Evolutionary conservation across 2,329 filamentous ascomycete species (phyloP), one percentile per base, ranked within the genome.

Genomic region (Fusarium citri): DNA sequence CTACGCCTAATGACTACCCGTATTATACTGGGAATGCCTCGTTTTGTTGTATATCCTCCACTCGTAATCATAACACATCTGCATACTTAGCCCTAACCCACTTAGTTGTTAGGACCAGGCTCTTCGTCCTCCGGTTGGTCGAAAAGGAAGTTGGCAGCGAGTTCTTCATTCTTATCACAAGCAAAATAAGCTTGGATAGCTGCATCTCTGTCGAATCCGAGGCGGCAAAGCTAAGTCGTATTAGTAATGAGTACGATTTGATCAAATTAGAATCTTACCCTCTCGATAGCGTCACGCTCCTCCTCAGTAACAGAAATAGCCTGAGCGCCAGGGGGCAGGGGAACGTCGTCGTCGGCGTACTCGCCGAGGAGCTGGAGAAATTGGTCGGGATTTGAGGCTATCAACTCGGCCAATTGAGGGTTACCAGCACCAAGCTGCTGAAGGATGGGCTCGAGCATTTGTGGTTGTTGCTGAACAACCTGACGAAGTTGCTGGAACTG

Each of bases 121-220:
- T 92, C 90, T 37, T 93, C 91, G 49, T 98, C 94, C 66, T 97
- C 94, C 12, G 94, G 94, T 83, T 98, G 94, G 76, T 99, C 96
- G 78, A 99, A 99, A 64, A 99, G 86, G 82, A 98, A 98, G 83
- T 99, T 99, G 70, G 96, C 96, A 1, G 96, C 96, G 54, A 99
- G 87, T 82, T 99, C 96, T 83, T 99, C 96, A 80, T 99, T 98
- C 88, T 98, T 99, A 82, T 99, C 96, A 81, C 96, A 99, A 34
- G 96, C 96, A 79, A 99, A 99, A 83, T 98, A 99, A 26, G 96
- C 96, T 83, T 99, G 95, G 73, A 98, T 97, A 54, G 96, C 96
- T 74, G 94, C 89, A 74, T 98, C 94, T 64, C 94, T 91, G 75
- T 95, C 90, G 79, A 99, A 99, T 37, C 96, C 96, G 46, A 99